These are phyloP conservation scores for Pythium myriotylum DNA, from an alignment of 352 stramenopile species.

Conservation along the genomic window DNA sequence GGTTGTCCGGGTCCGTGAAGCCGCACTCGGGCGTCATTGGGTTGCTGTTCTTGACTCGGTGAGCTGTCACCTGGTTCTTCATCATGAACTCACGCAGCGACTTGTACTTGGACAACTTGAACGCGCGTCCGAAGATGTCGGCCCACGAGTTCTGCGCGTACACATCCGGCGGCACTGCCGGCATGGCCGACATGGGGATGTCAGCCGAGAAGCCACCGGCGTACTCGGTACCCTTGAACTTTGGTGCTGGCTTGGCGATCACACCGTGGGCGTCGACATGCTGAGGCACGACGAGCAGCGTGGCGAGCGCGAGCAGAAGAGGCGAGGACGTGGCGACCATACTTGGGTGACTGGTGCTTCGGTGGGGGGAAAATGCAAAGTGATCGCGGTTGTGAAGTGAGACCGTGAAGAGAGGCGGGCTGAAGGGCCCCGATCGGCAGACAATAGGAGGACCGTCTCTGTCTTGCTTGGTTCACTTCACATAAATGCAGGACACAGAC, in stretches of 20 bases:
- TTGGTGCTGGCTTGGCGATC: conserved; percentile 7
- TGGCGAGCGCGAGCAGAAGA: conserved; percentile 4
- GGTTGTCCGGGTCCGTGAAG: conserved; percentile 41
- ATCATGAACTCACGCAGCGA: conserved; percentile 45
- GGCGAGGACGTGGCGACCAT: conserved; percentile 6
- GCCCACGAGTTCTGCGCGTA: conserved; percentile 11
- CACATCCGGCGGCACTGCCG: neutral
- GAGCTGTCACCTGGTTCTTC: conserved; percentile 37
- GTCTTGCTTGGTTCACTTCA: too few relatives aligned
- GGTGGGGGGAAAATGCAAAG: neutral
- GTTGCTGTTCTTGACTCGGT: conserved; percentile 25
- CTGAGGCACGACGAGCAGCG: neutral
- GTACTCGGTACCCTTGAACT: conserved; percentile 9
- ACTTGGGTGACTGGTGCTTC: neutral
- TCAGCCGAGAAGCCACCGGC: conserved; percentile 10
- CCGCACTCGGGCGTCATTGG: conserved; percentile 34
- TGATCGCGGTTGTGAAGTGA: too few relatives aligned
- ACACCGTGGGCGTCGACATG: conserved; percentile 9
- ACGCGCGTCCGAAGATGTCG: conserved; percentile 13
- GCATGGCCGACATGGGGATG: conserved; percentile 5
- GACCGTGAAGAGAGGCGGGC: too few relatives aligned
- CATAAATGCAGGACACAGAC: too few relatives aligned
- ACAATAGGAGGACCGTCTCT: too few relatives aligned
- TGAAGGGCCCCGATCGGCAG: too few relatives aligned
- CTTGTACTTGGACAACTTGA: conserved; percentile 51